These are phyloP conservation scores for Colletotrichum sp. DNA, from an alignment of 2,329 filamentous ascomycete genomes.

Conservation along the genomic window DNA sequence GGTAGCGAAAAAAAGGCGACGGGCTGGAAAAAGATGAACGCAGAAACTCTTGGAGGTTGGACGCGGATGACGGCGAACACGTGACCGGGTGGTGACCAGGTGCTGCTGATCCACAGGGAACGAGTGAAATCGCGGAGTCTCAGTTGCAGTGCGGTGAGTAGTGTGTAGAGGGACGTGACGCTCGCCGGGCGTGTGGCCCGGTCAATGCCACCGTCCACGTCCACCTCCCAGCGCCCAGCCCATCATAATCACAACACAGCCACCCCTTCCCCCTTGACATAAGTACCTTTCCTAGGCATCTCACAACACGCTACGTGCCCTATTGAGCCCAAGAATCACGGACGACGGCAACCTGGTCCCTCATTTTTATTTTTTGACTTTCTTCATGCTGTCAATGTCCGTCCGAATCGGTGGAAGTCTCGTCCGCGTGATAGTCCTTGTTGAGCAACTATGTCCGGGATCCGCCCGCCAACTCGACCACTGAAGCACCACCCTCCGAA, in stretches of 20 bases:
- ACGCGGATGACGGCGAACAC: conserved; percentile 21
- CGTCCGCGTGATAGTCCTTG: background rate
- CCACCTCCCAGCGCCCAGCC: background rate
- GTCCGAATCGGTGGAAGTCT: background rate
- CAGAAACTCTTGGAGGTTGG: conserved; percentile 23
- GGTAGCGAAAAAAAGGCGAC: conserved; percentile 24
- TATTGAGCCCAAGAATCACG: background rate
- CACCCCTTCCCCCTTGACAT: background rate
- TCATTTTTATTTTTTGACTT: background rate
- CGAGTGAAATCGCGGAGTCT: conserved; percentile 21
- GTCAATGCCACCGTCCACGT: background rate
- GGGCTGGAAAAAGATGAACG: conserved; percentile 22
- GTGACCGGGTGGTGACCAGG: conserved; percentile 1
- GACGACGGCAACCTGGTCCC: background rate
- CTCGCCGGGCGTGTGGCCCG: conserved; percentile 6
- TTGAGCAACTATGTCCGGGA: background rate
- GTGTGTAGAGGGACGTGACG: background rate
- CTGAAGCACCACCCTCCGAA: conserved; percentile 24
- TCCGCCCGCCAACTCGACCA: conserved; percentile 3
- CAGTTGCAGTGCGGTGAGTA: conserved; percentile 10
- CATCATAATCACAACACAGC: conserved; percentile 2
- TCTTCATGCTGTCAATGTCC: background rate
- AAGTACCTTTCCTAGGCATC: background rate
- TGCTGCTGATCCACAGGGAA: conserved; percentile 17
- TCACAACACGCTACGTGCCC: background rate